A percentile compares a stretch with the other conserved stretches of the same genome.
These are phyloP conservation scores for Paramecium biaurelia DNA, from an alignment of 73 alveolate genomes.

Conservation along the genomic window DNA sequence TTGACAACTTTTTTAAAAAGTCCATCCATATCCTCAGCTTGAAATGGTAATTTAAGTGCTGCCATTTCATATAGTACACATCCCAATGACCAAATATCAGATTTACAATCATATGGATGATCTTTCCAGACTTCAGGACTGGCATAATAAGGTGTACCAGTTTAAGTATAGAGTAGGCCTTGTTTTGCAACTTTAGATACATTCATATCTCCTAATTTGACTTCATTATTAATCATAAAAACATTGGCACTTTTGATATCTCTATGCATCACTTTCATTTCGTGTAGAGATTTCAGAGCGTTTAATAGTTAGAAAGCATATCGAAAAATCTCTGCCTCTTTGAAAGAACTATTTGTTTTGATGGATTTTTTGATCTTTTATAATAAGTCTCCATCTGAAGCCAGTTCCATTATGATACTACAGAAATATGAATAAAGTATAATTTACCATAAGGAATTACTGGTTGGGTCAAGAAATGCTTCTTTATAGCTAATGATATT, in stretches of 20 bases:
- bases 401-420: conserved; percentile 80
- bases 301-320: conserved; percentile 71
- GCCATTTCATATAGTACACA: conserved; percentile 78
- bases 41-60: conserved; percentile 70
- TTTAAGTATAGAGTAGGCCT: conserved; percentile 87
- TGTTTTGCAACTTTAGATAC: conserved; percentile 81
- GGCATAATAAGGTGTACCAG: conserved; percentile 97
- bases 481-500: conserved; percentile 81
- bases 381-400: conserved; percentile 74
- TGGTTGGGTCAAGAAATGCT: conserved; percentile 73
- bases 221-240: conserved; percentile 68
- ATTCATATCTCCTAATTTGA: conserved; percentile 84
- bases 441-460: conserved; percentile 64
- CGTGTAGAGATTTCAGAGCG: conserved; percentile 69
- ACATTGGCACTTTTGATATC: conserved; percentile 80
- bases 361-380: conserved; percentile 71
- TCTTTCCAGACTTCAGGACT: conserved; percentile 83
- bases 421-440: conserved; percentile 32
- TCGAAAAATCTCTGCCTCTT: conserved; percentile 76
- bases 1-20: conserved; percentile 68
- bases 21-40: conserved; percentile 73
- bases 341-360: conserved; percentile 61
- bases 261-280: conserved; percentile 70
- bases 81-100: conserved; percentile 81
- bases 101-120: conserved; percentile 66